Percentiles rank a stretch among this genome's conserved stretches.
phyloP scores from a whole-genome alignment of 768 basidiomycete genomes.

The Pluteus cervinus region DNA sequence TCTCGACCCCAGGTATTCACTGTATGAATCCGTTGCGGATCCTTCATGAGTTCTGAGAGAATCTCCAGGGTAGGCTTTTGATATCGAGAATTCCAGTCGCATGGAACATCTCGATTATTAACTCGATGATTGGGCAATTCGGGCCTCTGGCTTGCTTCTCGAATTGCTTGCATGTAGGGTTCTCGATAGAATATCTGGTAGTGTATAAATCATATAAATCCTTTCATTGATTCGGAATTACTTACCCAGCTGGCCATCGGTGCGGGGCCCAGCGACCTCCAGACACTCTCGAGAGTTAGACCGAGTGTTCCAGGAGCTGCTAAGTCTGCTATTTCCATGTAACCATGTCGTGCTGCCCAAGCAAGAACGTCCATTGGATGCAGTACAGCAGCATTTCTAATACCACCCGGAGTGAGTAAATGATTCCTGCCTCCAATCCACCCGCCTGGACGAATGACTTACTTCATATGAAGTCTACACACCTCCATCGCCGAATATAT shows the following conservation, averaged over 20 bases:
- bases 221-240: neutral
- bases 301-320: neutral
- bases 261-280: neutral
- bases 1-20: too few species aligned
- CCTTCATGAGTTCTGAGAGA: too few species aligned
- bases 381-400: neutral
- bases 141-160: too few species aligned
- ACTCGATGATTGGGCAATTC: too few species aligned
- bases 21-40: too few species aligned
- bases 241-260: neutral
- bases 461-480: neutral
- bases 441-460: neutral
- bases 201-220: neutral
- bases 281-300: neutral
- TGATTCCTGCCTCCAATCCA: neutral
- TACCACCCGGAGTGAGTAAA: neutral
- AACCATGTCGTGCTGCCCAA: neutral
- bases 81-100: too few species aligned
- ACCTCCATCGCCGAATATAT: neutral
- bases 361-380: neutral
- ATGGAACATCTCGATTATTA: too few species aligned
- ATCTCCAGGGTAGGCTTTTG: too few species aligned
- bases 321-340: neutral
- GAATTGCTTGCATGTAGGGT: neutral
- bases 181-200: neutral